Evolutionary conservation across 2,329 filamentous ascomycete genomes (phyloP).

Genomic region (Cercospora beticola): DNA sequence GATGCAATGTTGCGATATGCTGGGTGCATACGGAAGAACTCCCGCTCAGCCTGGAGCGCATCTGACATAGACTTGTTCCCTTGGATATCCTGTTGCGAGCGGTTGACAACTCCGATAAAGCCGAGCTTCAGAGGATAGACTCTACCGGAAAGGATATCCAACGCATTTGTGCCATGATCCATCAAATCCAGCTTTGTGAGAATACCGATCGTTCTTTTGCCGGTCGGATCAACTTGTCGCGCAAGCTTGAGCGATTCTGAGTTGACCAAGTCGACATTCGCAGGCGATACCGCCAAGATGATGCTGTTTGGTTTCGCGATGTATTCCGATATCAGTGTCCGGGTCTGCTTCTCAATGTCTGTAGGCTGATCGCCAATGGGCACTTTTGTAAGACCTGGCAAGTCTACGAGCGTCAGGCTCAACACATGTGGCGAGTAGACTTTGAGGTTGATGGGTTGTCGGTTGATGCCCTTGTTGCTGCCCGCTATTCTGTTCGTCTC

Average conservation of each 20-base stretch:
- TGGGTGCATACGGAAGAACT: conserved; percentile 96
- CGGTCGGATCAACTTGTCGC: conserved; percentile 92
- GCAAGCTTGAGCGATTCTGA: conserved; percentile 96
- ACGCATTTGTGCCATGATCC: conserved; percentile 96
- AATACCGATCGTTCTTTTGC: conserved; percentile 91
- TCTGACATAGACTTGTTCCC: conserved; percentile 93
- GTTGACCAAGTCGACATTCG: conserved; percentile 97
- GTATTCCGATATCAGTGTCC: conserved; percentile 94
- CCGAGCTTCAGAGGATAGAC: conserved; percentile 96
- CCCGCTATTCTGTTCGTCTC: conserved; percentile 94
- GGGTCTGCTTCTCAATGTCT: conserved; percentile 98
- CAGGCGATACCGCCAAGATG: conserved; percentile 91
- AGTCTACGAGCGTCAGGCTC: conserved; percentile 91
- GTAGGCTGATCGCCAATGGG: conserved; percentile 96
- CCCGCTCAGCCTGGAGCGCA: conserved; percentile 81
- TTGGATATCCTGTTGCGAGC: conserved; percentile 97
- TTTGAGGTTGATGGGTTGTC: conserved; percentile 96
- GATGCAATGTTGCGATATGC: conserved; percentile 95
- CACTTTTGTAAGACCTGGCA: conserved; percentile 93
- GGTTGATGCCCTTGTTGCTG: conserved; percentile 97
- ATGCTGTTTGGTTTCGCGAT: conserved; percentile 99
- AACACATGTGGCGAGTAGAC: conserved; percentile 97
- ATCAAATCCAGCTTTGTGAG: conserved; percentile 96
- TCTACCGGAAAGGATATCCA: conserved; percentile 94
- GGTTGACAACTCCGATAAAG: conserved; percentile 97